Base-by-base conservation (phyloP, 495 filamentous ascomycete species). In the Copromyces sp. region DNA sequence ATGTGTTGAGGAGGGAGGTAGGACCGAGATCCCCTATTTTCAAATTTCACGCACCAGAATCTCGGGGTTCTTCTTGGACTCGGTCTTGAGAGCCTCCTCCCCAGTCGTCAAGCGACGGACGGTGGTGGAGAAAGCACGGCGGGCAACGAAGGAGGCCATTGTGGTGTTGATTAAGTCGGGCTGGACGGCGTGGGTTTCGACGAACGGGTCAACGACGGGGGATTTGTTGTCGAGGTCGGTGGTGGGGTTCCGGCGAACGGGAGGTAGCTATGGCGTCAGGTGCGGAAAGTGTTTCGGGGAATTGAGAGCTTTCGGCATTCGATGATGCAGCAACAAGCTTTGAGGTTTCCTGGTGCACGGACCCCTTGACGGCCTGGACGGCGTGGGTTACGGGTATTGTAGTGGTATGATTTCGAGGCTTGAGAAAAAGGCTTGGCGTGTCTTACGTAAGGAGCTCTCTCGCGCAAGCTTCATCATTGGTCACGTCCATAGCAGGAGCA, bases 41-140 rank as follows among this genome's bases (percentile, higher is more conserved):
- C 35, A 59, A 71, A 71, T 78, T 81, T 81, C 78, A 84, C 81
- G 79, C 80, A 85, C 83, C 81, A 82, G 79, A 71, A 84, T 80
- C 78, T 86, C 84, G 80, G 84, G 84, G 78, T 86, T 86, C 80
- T 82, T 83, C 82, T 86, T 86, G 72, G 82, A 80, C 78, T 86
- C 83, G 70, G 78, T 74, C 78, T 84, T 83, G 69, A 85, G 81
- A 16, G 78, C 79, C 68, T 83, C 73, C 77, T 86, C 80, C 72
- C 78, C 70, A 47, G 77, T 74, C 74, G 80, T 74, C 59, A 85
- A 68, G 41, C 83, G 84, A 70, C 84, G 84, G 75, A 79, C 75
- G 53, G 82, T 80, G 72, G 84, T 86, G 73, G 79, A 79, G 76
- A 86, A 85, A 72, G 83, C 83, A 69, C 84, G 76, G 76, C 84